These are phyloP conservation scores for Friedmanniomyces endolithicus DNA, from an alignment of 495 filamentous ascomycete species.

Conservation along the genomic window DNA sequence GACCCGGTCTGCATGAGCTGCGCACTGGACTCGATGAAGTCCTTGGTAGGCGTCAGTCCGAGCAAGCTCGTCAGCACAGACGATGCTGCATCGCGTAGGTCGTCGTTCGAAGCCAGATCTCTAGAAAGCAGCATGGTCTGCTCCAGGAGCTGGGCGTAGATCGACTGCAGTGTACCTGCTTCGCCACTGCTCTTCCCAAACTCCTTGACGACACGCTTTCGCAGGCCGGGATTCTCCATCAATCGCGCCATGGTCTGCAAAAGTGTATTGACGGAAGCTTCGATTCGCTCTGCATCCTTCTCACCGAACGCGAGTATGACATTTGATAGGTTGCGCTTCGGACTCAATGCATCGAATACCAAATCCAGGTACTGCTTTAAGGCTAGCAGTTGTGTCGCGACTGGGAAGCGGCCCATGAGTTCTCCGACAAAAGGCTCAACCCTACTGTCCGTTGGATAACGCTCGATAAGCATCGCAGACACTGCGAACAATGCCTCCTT, in stretches of 20 bases:
- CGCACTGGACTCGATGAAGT: conserved; percentile 76
- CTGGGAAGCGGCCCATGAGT: conserved; percentile 32
- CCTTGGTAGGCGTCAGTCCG: conserved; percentile 62
- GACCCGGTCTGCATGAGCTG: conserved; percentile 60
- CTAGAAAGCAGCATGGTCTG: conserved; percentile 27
- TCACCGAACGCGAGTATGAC: conserved; percentile 53
- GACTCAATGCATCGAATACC: conserved; percentile 56
- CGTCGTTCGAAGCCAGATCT: conserved; percentile 1
- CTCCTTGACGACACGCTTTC: conserved; percentile 13
- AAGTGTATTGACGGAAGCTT: conserved; percentile 49
- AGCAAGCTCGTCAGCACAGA: conserved; percentile 63
- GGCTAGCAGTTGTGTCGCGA: conserved; percentile 30
- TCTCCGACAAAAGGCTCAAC: conserved; percentile 42
- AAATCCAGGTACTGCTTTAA: conserved; percentile 60
- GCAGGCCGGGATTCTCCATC: conserved; percentile 37
- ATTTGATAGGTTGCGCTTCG: conserved; percentile 55
- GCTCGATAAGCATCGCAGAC: conserved; percentile 57
- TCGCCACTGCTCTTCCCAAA: conserved; percentile 6
- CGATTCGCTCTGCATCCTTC: conserved; percentile 46
- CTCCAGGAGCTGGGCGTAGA: conserved; percentile 44
- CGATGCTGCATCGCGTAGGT: conserved; percentile 47
- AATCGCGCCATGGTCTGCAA: conserved; percentile 46
- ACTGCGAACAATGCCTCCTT: conserved; percentile 69
- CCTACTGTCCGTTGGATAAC: conserved; percentile 44
- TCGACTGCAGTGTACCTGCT: conserved; percentile 9